Conservation (phyloP, 2,329 filamentous ascomycete species). For the Botrytis aclada region DNA sequence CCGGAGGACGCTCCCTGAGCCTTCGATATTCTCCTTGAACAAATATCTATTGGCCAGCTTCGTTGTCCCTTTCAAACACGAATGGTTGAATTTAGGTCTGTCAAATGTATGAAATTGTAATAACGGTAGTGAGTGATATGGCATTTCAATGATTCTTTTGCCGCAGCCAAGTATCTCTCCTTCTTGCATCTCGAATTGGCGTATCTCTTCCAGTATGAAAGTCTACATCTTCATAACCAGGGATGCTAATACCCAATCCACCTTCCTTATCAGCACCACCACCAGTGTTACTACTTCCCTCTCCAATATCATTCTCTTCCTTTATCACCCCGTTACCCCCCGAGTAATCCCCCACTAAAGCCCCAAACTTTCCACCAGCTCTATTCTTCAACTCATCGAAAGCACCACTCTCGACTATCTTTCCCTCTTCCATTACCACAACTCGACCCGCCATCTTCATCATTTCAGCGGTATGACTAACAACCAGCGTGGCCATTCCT, state of each 20-base stretch:
- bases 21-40: too few species aligned
- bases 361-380: conserved; percentile 28
- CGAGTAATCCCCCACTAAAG: conserved; percentile 24
- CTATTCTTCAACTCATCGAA: conserved; percentile 56
- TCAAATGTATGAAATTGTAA: background rate
- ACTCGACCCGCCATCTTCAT: conserved; percentile 76
- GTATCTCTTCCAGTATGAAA: background rate
- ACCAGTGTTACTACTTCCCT: background rate
- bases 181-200: conserved; percentile 1
- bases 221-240: background rate
- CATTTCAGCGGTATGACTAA: conserved; percentile 82
- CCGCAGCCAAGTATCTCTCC: conserved; percentile 5
- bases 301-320: conserved; percentile 2
- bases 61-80: background rate
- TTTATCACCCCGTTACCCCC: background rate
- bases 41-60: too few species aligned
- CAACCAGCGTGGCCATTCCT: conserved; percentile 67
- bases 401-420: conserved; percentile 63
- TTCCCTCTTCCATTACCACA: conserved; percentile 66
- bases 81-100: background rate
- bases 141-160: background rate
- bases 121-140: background rate
- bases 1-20: too few species aligned
- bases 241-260: background rate
- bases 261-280: background rate